These are phyloP conservation scores for Periconia macrospinosa DNA, from an alignment of 2,329 filamentous ascomycete species.

Conservation along the genomic window DNA sequence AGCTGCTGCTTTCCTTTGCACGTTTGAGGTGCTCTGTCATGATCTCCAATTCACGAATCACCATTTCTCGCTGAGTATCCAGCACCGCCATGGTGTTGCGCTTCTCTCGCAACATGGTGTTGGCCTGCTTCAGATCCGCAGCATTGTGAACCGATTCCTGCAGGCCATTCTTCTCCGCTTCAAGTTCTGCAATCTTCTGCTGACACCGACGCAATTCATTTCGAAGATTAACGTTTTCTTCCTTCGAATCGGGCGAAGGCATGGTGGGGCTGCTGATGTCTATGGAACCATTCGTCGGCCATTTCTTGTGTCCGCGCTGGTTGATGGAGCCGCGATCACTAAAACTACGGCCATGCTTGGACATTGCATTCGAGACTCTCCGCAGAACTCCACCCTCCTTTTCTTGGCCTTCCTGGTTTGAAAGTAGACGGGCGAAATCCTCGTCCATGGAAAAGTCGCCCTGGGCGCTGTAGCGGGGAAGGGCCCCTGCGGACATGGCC, in stretches of 20 bases:
- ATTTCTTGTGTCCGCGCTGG: constrained; percentile 41
- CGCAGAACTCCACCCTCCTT: constrained; percentile 64
- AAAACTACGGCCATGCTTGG: constrained; percentile 83
- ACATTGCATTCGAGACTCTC: constrained; percentile 86
- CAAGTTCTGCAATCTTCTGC: constrained; percentile 82
- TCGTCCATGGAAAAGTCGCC: constrained; percentile 94
- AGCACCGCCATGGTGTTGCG: constrained; percentile 92
- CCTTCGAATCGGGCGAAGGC: constrained; percentile 55
- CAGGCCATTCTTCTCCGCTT: constrained; percentile 68
- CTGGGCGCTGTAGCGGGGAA: constrained; percentile 65
- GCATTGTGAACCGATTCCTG: constrained; percentile 59
- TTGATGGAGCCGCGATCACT: constrained; percentile 61
- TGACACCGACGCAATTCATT: constrained; percentile 80
- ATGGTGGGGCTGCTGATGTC: constrained; percentile 72
- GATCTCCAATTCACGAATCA: constrained; percentile 87
- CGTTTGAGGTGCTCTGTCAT: constrained; percentile 85
- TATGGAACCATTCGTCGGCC: constrained; percentile 47
- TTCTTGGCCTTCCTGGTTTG: constrained; percentile 64
- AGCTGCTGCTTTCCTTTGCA: constrained; percentile 77
- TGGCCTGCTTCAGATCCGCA: constrained; percentile 71
- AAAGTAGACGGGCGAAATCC: constrained; percentile 87
- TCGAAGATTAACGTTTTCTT: constrained; percentile 54
- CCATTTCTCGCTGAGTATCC: constrained; percentile 93
- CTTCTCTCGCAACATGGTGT: constrained; percentile 88
- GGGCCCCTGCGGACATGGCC: constrained; percentile 24